Evolutionary conservation across 139 green algal genomes (phyloP), one percentile per base, ranked within the genome.

Genomic region (Nannochloris sp.): DNA sequence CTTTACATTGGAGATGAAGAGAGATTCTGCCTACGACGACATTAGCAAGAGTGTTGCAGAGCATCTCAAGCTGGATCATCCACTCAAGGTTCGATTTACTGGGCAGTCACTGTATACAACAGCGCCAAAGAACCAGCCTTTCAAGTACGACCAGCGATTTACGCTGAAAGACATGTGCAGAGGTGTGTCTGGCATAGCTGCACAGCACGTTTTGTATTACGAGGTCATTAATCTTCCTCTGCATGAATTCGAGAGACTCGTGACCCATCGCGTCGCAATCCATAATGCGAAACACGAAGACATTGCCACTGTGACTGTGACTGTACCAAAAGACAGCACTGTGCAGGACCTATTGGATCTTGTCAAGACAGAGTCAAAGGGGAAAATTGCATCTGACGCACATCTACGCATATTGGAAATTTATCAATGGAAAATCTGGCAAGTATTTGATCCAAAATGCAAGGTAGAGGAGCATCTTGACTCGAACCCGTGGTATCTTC

Each of bases 221-320:
- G 91, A 98, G 73, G 67, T 93, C 48, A 78, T 98, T 48, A 92
- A 98, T 73, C 77, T 97, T 62, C 93, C 90, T 1, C 75, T 98
- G 69, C 83, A 79, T 5, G 75, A 96, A 69, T 79, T 95, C 23
- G 85, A 93, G 67, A 51, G 62, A 53, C 56, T 93, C 11, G 81
- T 89, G 48, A 81, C 67, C 4, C 64, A 91, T 46, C 84, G 82
- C 61, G 75, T 87, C 34, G 53, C 43, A 1, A 80, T 87, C 53
- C 81, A 96, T 80, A 88, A 87, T 43, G 69, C 71, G 4, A 88
- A 85, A 34, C 78, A 71, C 8, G 89, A 95, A 70, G 76, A 85
- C 64, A 76, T 89, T 18, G 68, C 46, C 6, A 73, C 81, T 74
- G 81, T 92, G 67, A 74, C 66, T 4, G 60, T 98, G 43, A 74